Evolutionary conservation across 2,329 filamentous ascomycete genomes (phyloP).

Genomic region (Paracorniculantispora psalliotae): DNA sequence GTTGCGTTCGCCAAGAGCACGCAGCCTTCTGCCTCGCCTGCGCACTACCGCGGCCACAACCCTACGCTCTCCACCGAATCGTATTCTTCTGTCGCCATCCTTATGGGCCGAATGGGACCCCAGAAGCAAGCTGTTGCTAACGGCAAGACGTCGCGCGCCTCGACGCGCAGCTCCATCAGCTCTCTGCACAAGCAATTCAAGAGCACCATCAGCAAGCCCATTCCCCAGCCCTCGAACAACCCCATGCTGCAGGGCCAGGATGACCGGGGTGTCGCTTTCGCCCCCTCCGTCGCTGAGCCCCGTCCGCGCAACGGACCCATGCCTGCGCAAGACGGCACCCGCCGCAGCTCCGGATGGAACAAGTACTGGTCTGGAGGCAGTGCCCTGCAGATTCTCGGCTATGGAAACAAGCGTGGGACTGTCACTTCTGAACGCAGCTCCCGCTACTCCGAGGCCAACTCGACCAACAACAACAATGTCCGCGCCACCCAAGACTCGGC

Average conservation of each 20-base stretch:
- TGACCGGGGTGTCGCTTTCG: slow-evolving; percentile 37
- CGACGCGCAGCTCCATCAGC: slow-evolving; percentile 42
- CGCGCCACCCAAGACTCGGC: slow-evolving; percentile 62
- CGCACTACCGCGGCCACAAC: slow-evolving; percentile 47
- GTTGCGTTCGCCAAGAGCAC: slow-evolving; percentile 44
- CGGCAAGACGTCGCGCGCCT: slow-evolving; percentile 52
- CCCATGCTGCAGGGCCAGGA: slow-evolving; percentile 33
- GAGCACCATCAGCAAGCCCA: slow-evolving; percentile 57
- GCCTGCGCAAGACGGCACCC: slow-evolving; percentile 38
- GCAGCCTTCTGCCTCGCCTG: slow-evolving; percentile 28
- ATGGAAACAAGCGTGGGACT: slow-evolving; percentile 48
- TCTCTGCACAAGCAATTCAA: slow-evolving; percentile 61
- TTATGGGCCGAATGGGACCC: slow-evolving; percentile 57
- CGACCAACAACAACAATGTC: slow-evolving; percentile 31
- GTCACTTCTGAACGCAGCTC: slow-evolving; percentile 53
- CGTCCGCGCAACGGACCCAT: slow-evolving; percentile 29
- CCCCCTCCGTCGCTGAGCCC: slow-evolving; percentile 29
- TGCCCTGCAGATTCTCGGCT: slow-evolving; percentile 59
- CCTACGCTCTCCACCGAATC: slow-evolving; percentile 51
- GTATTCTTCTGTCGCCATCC: slow-evolving; percentile 59
- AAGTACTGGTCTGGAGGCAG: slow-evolving; percentile 72
- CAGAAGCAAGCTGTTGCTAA: slow-evolving; percentile 39
- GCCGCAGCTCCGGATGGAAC: slow-evolving; percentile 71
- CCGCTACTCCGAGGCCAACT: slow-evolving; percentile 42
- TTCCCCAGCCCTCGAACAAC: slow-evolving; percentile 39